Evolutionary conservation across 805 yeast species (phyloP).

Genomic region (Barnettozyma wickerhamii): DNA sequence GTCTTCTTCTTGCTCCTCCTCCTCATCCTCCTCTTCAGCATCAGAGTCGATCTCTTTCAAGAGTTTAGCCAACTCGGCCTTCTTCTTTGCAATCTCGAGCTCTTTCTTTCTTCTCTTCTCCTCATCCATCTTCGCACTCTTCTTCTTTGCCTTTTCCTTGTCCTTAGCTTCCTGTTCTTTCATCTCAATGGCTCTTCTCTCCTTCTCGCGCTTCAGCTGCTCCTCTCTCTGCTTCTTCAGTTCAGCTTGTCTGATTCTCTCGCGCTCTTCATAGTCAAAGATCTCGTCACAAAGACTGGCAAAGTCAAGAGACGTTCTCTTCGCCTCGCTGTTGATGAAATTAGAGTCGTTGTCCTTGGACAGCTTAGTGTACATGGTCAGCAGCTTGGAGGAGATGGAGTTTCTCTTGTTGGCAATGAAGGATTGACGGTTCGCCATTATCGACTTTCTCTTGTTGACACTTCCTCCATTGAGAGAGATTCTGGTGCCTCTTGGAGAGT

Average conservation of each 20-base stretch:
- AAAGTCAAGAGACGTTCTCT: constrained; percentile 72
- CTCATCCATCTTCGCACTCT: constrained; percentile 12
- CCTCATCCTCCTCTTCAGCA: constrained; percentile 8
- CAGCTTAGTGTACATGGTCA: constrained; percentile 69
- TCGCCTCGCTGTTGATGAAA: constrained; percentile 65
- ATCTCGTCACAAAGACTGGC: constrained; percentile 74
- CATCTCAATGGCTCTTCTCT: constrained; percentile 21
- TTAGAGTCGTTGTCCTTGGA: constrained; percentile 61
- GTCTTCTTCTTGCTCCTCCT: neutral
- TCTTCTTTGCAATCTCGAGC: constrained; percentile 23
- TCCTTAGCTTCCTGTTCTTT: constrained; percentile 12
- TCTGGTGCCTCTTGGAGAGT: constrained; percentile 6
- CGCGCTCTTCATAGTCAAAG: constrained; percentile 66
- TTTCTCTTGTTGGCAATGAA: constrained; percentile 48
- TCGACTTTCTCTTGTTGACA: constrained; percentile 27
- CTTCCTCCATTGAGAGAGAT: no score
- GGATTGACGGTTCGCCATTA: constrained; percentile 29
- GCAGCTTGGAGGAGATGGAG: constrained; percentile 65
- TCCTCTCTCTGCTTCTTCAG: constrained; percentile 24
- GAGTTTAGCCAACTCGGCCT: constrained; percentile 11
- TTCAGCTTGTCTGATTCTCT: constrained; percentile 45
- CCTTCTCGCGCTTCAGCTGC: constrained; percentile 20
- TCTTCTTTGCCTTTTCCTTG: constrained; percentile 4
- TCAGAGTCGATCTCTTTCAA: constrained; percentile 14
- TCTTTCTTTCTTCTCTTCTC: constrained; percentile 22